These are phyloP conservation scores for Iodosphaeria phyllophila DNA, from an alignment of 2,329 filamentous ascomycete species.

Conservation along the genomic window DNA sequence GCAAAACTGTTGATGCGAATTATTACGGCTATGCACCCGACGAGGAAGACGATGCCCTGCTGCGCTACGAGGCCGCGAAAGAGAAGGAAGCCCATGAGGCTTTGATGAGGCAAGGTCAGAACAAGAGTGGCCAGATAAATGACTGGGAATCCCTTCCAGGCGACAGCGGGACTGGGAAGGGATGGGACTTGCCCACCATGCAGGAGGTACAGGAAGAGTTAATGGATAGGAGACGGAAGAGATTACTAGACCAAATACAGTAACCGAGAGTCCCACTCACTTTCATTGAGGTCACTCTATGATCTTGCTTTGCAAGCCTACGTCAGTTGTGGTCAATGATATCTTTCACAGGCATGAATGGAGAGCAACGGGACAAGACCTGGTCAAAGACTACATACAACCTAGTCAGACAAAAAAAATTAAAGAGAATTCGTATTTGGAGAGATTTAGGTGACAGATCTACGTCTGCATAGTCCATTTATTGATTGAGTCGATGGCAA, in stretches of 20 bases:
- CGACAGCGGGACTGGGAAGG: slow-evolving; percentile 63
- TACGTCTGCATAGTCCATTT: too few species aligned
- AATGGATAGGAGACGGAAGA: slow-evolving; percentile 66
- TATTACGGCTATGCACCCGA: slow-evolving; percentile 93
- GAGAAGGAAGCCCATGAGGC: slow-evolving; percentile 65
- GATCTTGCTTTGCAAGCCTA: too few species aligned
- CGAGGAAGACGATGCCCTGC: slow-evolving; percentile 68
- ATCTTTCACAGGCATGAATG: too few species aligned
- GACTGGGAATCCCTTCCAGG: slow-evolving; percentile 79
- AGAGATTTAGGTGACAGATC: too few species aligned
- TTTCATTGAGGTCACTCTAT: too few species aligned
- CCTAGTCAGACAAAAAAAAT: too few species aligned
- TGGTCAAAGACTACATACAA: too few species aligned
- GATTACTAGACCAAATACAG: slow-evolving; percentile 62
- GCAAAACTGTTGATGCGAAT: slow-evolving; percentile 69
- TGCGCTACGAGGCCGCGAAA: slow-evolving; percentile 67
- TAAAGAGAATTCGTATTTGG: too few species aligned
- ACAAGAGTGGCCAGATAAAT: slow-evolving; percentile 35
- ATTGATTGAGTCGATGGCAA: too few species aligned
- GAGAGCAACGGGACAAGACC: too few species aligned
- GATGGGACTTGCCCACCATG: slow-evolving; percentile 67
- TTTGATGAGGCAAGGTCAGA: slow-evolving; percentile 37
- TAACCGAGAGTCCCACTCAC: slow-evolving; percentile 6
- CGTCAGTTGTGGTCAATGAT: too few species aligned
- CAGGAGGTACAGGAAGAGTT: slow-evolving; percentile 93